Evolutionary conservation across 2,329 filamentous ascomycete species (phyloP).

Genomic region (Fusarium aywerte): DNA sequence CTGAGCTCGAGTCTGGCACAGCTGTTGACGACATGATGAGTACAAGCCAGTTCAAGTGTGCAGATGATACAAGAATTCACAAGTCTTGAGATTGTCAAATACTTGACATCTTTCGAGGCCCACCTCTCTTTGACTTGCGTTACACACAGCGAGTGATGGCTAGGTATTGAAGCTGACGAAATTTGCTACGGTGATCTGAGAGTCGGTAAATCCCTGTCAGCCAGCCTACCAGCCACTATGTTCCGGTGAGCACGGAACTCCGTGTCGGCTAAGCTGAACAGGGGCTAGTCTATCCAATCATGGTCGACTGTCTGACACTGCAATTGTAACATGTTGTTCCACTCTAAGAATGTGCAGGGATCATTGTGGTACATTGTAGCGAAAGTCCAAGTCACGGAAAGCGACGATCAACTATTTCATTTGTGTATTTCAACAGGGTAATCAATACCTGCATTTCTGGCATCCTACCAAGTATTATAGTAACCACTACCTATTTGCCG

Average conservation of each 20-base stretch:
- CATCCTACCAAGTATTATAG: background rate
- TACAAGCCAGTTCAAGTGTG: too few species aligned
- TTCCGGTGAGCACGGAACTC: background rate
- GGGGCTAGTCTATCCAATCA: background rate
- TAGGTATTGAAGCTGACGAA: background rate
- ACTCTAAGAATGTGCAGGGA: background rate
- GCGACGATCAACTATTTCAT: background rate
- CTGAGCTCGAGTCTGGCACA: background rate
- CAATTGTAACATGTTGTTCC: background rate
- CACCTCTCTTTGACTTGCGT: background rate
- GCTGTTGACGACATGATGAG: slow-evolving; percentile 10
- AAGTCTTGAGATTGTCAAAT: background rate
- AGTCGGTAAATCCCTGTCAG: background rate
- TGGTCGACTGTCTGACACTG: background rate
- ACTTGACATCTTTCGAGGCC: background rate
- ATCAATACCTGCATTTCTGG: background rate
- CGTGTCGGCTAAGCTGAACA: background rate
- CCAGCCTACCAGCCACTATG: background rate
- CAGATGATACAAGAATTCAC: background rate
- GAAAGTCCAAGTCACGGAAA: background rate
- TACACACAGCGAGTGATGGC: background rate
- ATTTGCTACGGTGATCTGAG: background rate
- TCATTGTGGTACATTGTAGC: background rate
- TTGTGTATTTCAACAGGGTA: background rate
- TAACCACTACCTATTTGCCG: background rate